These are phyloP conservation scores for Dioscorea dumetorum DNA, from an alignment of 106 monocot genomes.

Conservation along the genomic window DNA sequence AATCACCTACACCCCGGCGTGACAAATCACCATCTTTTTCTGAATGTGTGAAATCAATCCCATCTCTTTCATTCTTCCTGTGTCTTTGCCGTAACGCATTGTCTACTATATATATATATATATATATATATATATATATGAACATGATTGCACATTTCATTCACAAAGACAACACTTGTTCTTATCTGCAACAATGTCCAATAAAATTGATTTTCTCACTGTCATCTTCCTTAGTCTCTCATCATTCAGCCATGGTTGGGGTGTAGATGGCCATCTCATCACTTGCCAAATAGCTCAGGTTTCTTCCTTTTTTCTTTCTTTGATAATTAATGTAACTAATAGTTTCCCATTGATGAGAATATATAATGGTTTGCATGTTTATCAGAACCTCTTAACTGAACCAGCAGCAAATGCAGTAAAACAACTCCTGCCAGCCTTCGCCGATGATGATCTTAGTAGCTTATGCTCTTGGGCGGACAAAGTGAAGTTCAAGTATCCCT, in stretches of 20 bases:
- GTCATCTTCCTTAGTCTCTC: constrained; percentile 11
- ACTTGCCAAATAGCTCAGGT: constrained; percentile 60
- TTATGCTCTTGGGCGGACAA: constrained; percentile 58
- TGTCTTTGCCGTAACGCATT: too few species aligned
- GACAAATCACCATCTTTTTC: too few species aligned
- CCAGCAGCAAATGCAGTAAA: constrained; percentile 30
- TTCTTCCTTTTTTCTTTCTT: neutral
- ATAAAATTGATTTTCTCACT: neutral
- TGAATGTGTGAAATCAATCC: too few species aligned
- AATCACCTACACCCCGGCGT: too few species aligned
- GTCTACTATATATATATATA: too few species aligned
- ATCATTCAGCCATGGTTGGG: constrained; percentile 36
- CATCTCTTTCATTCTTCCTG: too few species aligned
- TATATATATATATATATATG: too few species aligned
- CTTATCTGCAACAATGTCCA: neutral
- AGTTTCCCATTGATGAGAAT: too few species aligned
- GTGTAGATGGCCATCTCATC: constrained; percentile 44
- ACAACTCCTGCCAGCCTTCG: constrained; percentile 40
- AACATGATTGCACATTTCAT: too few species aligned
- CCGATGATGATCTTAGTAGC: constrained; percentile 36
- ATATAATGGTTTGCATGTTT: too few species aligned
- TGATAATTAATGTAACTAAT: neutral
- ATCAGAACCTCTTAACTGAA: constrained; percentile 29
- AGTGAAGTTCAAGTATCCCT: constrained; percentile 32
- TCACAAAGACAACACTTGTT: too few species aligned